phyloP scores from a whole-genome alignment of 768 basidiomycete genomes.

The Termitomyces sp. region DNA sequence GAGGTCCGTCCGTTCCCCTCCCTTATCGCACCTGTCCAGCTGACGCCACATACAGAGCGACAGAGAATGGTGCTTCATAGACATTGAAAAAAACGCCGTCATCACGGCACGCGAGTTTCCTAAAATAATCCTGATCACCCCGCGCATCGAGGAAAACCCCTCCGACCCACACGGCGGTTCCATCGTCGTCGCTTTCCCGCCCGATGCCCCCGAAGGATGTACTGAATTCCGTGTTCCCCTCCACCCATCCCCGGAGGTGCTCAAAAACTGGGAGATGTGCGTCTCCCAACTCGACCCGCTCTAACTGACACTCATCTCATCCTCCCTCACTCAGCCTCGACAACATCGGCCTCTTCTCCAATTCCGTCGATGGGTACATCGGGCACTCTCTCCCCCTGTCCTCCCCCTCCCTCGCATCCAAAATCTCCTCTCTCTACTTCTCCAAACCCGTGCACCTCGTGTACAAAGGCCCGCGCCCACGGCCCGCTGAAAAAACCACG shows the following conservation, averaged over 20 bases:
- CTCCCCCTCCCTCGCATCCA: constrained; percentile 52
- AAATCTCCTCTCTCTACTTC: constrained; percentile 57
- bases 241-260: constrained; percentile 40
- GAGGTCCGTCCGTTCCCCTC: constrained; percentile 40
- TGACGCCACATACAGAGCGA: constrained; percentile 45
- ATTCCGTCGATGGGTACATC: constrained; percentile 62
- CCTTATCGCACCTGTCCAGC: not conserved
- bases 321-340: constrained; percentile 35
- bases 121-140: constrained; percentile 65
- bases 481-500: constrained; percentile 43
- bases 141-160: constrained; percentile 44
- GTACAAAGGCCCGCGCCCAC: constrained; percentile 58
- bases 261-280: constrained; percentile 56
- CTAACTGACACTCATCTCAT: not conserved
- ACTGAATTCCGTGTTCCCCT: constrained; percentile 57
- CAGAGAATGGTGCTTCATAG: constrained; percentile 66
- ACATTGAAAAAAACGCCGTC: constrained; percentile 43
- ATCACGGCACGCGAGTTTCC: constrained; percentile 65
- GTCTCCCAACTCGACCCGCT: constrained; percentile 12
- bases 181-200: constrained; percentile 56
- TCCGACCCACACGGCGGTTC: constrained; percentile 39
- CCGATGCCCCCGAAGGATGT: constrained; percentile 50
- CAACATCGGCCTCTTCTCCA: constrained; percentile 45
- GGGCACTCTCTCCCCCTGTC: constrained; percentile 38
- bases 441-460: constrained; percentile 57